phyloP scores from a whole-genome alignment of 371 early-diverging fungal genomes.

The Mucor ambiguus region DNA sequence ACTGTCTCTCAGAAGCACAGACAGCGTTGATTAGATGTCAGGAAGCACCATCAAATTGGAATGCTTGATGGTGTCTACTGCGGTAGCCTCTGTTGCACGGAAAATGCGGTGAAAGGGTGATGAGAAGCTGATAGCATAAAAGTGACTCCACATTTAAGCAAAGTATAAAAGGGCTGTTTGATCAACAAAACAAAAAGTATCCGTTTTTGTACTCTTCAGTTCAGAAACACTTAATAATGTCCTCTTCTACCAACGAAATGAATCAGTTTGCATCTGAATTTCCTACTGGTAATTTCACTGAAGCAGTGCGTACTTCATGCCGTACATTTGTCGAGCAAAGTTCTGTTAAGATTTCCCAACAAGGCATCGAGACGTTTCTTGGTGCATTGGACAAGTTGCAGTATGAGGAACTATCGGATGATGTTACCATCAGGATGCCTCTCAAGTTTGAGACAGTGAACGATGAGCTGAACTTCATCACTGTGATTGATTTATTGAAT shows the following conservation, averaged over 20 bases:
- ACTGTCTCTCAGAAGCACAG: not conserved
- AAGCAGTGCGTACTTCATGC: slow-evolving; percentile 44
- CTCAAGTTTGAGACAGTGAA: slow-evolving; percentile 69
- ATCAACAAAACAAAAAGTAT: not conserved
- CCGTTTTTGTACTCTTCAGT: not conserved
- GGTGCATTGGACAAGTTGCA: slow-evolving; percentile 30
- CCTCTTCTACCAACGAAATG: slow-evolving; percentile 9
- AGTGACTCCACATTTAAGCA: not conserved
- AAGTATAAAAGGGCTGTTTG: not conserved
- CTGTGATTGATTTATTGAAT: slow-evolving; percentile 70
- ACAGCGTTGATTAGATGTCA: not conserved
- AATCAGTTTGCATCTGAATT: slow-evolving; percentile 11
- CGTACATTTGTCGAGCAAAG: slow-evolving; percentile 27
- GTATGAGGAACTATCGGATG: slow-evolving; percentile 46
- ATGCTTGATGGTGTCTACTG: not conserved
- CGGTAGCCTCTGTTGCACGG: not conserved
- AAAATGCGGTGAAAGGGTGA: not conserved
- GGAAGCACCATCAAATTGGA: not conserved
- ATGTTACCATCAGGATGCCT: slow-evolving; percentile 67
- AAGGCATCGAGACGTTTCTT: slow-evolving; percentile 34
- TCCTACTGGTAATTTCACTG: slow-evolving; percentile 31
- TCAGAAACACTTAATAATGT: not conserved
- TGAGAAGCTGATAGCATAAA: not conserved
- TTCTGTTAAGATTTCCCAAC: slow-evolving; percentile 33
- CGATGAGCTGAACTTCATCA: slow-evolving; percentile 77